A percentile compares a stretch with the other conserved stretches of the same genome.
Evolutionary conservation across 1,284 basidiomycete genomes (phyloP).

Genomic region (Leucoagaricus sp.): DNA sequence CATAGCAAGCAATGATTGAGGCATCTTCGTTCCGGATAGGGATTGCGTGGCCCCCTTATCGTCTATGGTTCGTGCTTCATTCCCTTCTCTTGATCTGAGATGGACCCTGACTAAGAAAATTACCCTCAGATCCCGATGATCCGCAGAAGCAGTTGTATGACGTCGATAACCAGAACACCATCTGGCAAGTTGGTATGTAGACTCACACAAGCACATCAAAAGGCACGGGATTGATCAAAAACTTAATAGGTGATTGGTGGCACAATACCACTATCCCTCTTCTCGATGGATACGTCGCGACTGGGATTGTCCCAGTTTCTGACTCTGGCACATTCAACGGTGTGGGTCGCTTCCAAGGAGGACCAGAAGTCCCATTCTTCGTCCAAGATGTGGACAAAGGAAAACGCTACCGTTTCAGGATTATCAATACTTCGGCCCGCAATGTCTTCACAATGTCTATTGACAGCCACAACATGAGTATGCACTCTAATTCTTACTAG

Average conservation of each 20-base stretch:
- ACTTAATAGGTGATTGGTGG: constrained; percentile 42
- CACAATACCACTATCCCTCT: constrained; percentile 10
- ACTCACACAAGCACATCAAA: too few relatives aligned
- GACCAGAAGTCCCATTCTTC: constrained; percentile 32
- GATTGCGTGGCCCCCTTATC: constrained; percentile 13
- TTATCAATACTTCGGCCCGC: constrained; percentile 47
- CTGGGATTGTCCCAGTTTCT: constrained; percentile 23
- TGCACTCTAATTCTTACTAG: constrained; percentile 33
- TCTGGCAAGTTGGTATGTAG: constrained; percentile 16
- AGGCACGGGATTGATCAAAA: constrained; percentile 20
- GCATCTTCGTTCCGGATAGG: too few relatives aligned
- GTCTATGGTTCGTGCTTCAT: constrained; percentile 3
- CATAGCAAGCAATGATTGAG: too few relatives aligned
- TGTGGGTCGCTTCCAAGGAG: constrained; percentile 37
- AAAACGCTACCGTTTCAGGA: constrained; percentile 43
- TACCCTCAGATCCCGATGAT: constrained; percentile 29
- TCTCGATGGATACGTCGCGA: constrained; percentile 11
- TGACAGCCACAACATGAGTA: constrained; percentile 38
- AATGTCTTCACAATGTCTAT: constrained; percentile 39
- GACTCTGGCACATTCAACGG: constrained; percentile 34
- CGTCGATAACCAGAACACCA: constrained; percentile 35
- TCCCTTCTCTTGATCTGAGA: background rate
- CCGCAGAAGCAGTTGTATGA: constrained; percentile 35
- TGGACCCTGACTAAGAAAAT: background rate
- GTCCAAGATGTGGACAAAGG: constrained; percentile 35